Evolutionary conservation across 2,329 filamentous ascomycete species (phyloP).

Genomic region (Endothia cerciana): DNA sequence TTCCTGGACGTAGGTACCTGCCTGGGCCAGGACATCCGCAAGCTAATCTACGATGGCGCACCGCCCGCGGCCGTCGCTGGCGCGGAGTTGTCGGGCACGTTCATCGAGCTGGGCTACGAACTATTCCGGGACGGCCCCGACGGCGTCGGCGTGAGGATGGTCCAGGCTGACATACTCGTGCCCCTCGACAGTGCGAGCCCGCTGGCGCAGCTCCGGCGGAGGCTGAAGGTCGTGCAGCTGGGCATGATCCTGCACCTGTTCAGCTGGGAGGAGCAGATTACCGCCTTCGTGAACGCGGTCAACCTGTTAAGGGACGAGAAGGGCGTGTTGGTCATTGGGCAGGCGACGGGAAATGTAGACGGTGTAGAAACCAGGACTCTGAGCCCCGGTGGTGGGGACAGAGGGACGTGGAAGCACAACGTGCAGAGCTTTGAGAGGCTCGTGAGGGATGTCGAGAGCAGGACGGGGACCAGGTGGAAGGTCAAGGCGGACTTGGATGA

Average conservation of each 20-base stretch:
- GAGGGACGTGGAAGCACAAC: constrained; percentile 40
- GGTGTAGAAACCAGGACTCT: constrained; percentile 16
- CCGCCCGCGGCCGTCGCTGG: constrained; percentile 37
- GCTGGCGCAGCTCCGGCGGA: constrained; percentile 37
- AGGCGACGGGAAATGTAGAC: constrained; percentile 33
- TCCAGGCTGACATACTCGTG: constrained; percentile 41
- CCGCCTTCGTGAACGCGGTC: constrained; percentile 35
- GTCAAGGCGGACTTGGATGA: constrained; percentile 32
- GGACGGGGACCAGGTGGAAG: constrained; percentile 34
- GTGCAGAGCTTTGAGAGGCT: constrained; percentile 35
- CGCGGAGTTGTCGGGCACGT: constrained; percentile 41
- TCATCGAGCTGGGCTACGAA: constrained; percentile 46
- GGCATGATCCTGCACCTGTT: constrained; percentile 47
- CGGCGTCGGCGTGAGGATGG: constrained; percentile 31
- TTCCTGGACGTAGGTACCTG: constrained; percentile 49
- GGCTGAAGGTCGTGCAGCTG: constrained; percentile 40
- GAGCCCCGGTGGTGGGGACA: constrained; percentile 20
- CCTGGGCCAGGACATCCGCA: constrained; percentile 48
- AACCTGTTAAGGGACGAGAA: constrained; percentile 36
- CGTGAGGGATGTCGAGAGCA: constrained; percentile 26
- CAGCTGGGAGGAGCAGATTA: constrained; percentile 39
- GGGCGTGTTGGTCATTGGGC: constrained; percentile 39
- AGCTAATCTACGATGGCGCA: constrained; percentile 43
- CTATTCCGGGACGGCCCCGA: constrained; percentile 42
- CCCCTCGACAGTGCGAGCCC: constrained; percentile 35